Evolutionary conservation across 1,139 yeast species (phyloP).

Genomic region (Debaryomycetaceae sp.): DNA sequence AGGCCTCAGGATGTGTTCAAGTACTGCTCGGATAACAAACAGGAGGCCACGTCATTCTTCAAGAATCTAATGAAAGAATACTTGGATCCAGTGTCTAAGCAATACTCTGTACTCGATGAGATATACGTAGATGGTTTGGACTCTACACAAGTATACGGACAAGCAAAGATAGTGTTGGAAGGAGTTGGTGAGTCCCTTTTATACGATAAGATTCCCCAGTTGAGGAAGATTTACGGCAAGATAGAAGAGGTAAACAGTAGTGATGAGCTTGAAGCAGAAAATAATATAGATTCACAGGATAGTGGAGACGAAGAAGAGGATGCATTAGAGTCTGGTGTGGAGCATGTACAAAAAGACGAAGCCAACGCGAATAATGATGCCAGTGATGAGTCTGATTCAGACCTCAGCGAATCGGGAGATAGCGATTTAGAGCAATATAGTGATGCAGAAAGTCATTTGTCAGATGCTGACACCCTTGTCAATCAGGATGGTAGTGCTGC

Average conservation of each 20-base stretch:
- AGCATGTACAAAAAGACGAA: slow-evolving; percentile 14
- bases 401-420: slow-evolving; percentile 9
- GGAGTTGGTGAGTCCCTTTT: slow-evolving; percentile 35
- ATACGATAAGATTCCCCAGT: slow-evolving; percentile 40
- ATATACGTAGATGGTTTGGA: slow-evolving; percentile 83
- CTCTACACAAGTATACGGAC: slow-evolving; percentile 92
- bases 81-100: slow-evolving; percentile 62
- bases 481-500: slow-evolving; percentile 13
- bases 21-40: slow-evolving; percentile 12
- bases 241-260: slow-evolving; percentile 3
- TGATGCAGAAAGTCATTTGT: slow-evolving; percentile 5
- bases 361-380: slow-evolving; percentile 9
- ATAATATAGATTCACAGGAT: slow-evolving; percentile 4
- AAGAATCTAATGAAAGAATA: slow-evolving; percentile 46
- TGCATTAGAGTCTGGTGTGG: slow-evolving; percentile 9
- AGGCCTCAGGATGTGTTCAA: slow-evolving; percentile 28
- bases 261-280: neutral
- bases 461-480: neutral
- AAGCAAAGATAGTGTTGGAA: slow-evolving; percentile 71
- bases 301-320: slow-evolving; percentile 17
- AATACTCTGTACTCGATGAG: slow-evolving; percentile 74
- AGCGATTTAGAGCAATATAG: slow-evolving; percentile 34
- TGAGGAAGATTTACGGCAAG: slow-evolving; percentile 17
- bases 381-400: slow-evolving; percentile 8
- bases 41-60: slow-evolving; percentile 18